These are phyloP conservation scores for Starmerella cellae DNA, from an alignment of 805 yeast species.

Conservation along the genomic window DNA sequence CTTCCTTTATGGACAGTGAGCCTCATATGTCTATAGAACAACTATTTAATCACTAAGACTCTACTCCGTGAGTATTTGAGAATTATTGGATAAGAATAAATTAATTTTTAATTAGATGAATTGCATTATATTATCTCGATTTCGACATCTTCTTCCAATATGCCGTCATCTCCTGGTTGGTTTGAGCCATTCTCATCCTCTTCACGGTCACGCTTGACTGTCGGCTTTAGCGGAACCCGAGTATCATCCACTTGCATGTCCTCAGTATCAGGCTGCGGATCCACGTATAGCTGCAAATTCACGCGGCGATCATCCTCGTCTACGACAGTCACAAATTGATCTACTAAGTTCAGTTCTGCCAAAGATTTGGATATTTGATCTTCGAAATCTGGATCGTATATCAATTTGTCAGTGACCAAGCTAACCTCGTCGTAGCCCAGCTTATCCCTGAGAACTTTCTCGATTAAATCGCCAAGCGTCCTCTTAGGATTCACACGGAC, in stretches of 20 bases:
- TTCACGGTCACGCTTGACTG: constrained; percentile 17
- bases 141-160: neutral
- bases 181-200: constrained; percentile 10
- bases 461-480: constrained; percentile 42
- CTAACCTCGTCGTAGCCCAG: constrained; percentile 45
- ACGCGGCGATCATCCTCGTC: constrained; percentile 77
- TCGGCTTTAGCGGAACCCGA: constrained; percentile 18
- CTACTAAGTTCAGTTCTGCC: constrained; percentile 43
- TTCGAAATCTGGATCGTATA: constrained; percentile 80
- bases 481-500: constrained; percentile 20
- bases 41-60: neutral
- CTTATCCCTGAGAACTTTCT: constrained; percentile 32
- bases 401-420: constrained; percentile 46
- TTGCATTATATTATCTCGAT: neutral
- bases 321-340: constrained; percentile 53
- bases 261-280: constrained; percentile 16
- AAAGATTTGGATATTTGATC: constrained; percentile 49
- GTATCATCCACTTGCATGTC: constrained; percentile 19
- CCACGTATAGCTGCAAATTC: constrained; percentile 28
- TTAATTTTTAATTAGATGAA: neutral
- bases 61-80: neutral
- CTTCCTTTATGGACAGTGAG: constrained; percentile 58
- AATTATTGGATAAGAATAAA: neutral
- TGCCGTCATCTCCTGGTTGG: neutral
- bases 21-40: neutral